These are phyloP conservation scores for Tagetes patula DNA, from an alignment of 129 eudicot genomes.

Conservation along the genomic window DNA sequence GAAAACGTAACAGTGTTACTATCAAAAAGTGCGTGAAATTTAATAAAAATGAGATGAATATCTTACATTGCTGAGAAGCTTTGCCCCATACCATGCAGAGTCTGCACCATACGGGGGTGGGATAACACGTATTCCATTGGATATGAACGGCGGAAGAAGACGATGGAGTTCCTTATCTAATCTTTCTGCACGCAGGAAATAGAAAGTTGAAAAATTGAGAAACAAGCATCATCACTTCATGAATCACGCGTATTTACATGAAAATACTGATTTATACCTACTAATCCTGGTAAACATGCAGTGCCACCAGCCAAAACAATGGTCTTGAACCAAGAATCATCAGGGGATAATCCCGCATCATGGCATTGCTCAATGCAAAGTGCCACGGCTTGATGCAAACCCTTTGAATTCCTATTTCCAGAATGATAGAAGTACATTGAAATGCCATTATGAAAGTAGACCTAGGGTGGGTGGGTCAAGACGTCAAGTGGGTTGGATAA, in stretches of 20 bases:
- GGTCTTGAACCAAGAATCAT: constrained; percentile 80
- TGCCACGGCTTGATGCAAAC: constrained; percentile 84
- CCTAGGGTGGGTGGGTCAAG: neutral
- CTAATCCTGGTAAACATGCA: constrained; percentile 88
- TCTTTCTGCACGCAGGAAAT: constrained; percentile 62
- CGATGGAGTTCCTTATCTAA: constrained; percentile 78
- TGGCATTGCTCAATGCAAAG: constrained; percentile 90
- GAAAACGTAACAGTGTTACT: neutral
- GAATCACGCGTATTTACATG: neutral
- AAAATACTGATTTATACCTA: constrained; percentile 46
- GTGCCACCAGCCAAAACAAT: constrained; percentile 90
- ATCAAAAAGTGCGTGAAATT: neutral
- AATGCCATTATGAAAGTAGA: constrained; percentile 13
- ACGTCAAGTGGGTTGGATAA: neutral
- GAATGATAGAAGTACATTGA: neutral
- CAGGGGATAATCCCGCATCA: constrained; percentile 65
- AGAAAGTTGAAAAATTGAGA: neutral
- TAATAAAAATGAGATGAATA: neutral
- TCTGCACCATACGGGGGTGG: constrained; percentile 88
- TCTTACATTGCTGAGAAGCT: constrained; percentile 90
- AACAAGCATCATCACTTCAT: constrained; percentile 11
- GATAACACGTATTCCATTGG: constrained; percentile 70
- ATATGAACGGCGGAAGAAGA: constrained; percentile 52
- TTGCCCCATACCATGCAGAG: constrained; percentile 96
- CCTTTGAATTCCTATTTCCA: constrained; percentile 67